Evolutionary conservation across 306 rosid genomes (phyloP).

Genomic region (Prunus campanulata): DNA sequence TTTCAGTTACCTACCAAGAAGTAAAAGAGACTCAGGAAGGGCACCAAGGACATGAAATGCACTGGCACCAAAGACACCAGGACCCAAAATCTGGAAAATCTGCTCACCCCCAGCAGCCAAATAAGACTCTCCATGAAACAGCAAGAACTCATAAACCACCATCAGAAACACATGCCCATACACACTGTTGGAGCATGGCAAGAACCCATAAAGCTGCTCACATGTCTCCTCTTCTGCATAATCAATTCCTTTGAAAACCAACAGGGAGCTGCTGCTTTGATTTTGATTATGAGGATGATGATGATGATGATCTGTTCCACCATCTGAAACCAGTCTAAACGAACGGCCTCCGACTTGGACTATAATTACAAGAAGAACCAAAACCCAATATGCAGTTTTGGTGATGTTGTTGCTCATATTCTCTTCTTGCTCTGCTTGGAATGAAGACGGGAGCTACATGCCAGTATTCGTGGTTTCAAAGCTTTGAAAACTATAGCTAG

Average conservation of each 20-base stretch:
- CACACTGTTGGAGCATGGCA: slow-evolving; percentile 50
- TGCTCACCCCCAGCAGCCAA: slow-evolving; percentile 50
- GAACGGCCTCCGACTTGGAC: slow-evolving; percentile 12
- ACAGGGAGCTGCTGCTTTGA: not conserved
- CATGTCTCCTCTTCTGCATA: slow-evolving; percentile 17
- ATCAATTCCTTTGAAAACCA: not conserved
- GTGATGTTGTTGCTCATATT: not conserved
- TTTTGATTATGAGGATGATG: not conserved
- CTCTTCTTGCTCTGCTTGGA: not conserved
- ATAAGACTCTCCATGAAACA: slow-evolving; percentile 57
- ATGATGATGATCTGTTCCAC: not conserved
- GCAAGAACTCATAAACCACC: slow-evolving; percentile 50
- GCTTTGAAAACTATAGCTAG: not conserved
- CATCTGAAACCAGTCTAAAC: slow-evolving; percentile 13
- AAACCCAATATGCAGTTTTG: slow-evolving; percentile 6
- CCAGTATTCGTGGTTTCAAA: not conserved
- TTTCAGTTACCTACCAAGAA: slow-evolving; percentile 39
- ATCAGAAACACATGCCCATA: slow-evolving; percentile 49
- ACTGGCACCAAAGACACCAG: slow-evolving; percentile 63
- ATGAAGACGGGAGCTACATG: not conserved
- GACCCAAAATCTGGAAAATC: slow-evolving; percentile 57
- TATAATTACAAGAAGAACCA: not conserved
- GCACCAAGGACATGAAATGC: slow-evolving; percentile 62
- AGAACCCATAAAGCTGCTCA: slow-evolving; percentile 52
- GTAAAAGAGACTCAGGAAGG: slow-evolving; percentile 55